Evolutionary conservation across 202 grass and related monocot genomes (phyloP).

Genomic region (Setaria viridis): DNA sequence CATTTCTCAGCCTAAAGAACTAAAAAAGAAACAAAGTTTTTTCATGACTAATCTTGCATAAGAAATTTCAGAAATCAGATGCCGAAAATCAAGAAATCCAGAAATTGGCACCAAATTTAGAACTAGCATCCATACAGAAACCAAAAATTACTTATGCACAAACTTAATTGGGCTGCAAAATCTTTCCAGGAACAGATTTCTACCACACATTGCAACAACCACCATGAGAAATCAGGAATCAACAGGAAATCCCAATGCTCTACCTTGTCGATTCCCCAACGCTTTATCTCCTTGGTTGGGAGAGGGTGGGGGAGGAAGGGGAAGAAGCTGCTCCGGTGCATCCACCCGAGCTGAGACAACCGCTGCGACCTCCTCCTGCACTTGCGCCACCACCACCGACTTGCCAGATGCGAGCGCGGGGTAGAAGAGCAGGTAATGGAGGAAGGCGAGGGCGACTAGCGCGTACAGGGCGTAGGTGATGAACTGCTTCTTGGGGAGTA

Average conservation of each 20-base stretch:
- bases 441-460: constrained; percentile 62
- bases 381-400: neutral
- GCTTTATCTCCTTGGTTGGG: neutral
- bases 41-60: neutral
- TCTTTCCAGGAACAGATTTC: neutral
- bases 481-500: constrained; percentile 52
- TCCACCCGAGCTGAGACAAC: constrained; percentile 3
- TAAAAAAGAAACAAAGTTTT: no score
- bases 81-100: neutral
- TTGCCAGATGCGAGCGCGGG: constrained; percentile 31
- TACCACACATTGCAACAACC: neutral
- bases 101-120: neutral
- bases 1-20: no score
- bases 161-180: neutral
- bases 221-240: neutral
- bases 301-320: neutral
- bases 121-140: neutral
- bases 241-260: neutral
- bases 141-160: neutral
- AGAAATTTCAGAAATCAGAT: constrained; percentile 31
- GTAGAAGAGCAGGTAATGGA: constrained; percentile 73
- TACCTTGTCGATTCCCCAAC: neutral
- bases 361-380: neutral
- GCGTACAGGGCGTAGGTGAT: constrained; percentile 56
- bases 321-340: neutral